Evolutionary conservation across 2,329 filamentous ascomycete species (phyloP), one percentile per base, ranked within the genome.

Genomic region (Claviceps africana): DNA sequence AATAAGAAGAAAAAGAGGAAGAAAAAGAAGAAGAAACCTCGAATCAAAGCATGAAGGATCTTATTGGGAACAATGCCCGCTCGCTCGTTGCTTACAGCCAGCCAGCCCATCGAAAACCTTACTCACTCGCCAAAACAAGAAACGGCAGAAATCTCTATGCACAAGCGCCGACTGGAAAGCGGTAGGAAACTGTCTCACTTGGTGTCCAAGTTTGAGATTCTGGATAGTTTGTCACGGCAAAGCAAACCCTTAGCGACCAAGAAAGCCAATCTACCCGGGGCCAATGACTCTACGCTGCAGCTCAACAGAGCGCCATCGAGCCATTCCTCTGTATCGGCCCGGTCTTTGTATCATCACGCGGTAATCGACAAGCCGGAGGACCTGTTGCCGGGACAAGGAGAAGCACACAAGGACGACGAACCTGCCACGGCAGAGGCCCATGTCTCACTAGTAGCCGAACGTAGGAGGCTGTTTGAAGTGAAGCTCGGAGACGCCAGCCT

Each of bases 131-230:
- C 42, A 19, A 21, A 49, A 35, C 28, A 35, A 48, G 46, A 15
- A 47, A 45, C 7, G 25, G 37, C 19, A 22, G 30, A 39, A 8
- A 22, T 42, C 15, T 21, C 39, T 13, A 21, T 31, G 22, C 46
- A 25, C 21, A 52, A 45, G 37, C 51, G 45, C 33, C 17, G 21
- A 44, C 28, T 19, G 30, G 37, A 43, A 37, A 22, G 30, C 11
- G 46, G 51, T 4, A 52, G 46, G 13, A 30, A 17, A n/a, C 53
- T 69, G 25, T 61, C 66, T 37, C 60, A 64, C 30, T 61, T 69
- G 17, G 60, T 69, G 0, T 65, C 64, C n/a, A 67, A 63, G 43
- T 69, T 67, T 39, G 66, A 69, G 55, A 54, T 56, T n/a, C 56
- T 65, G 3, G 63, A 66, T 47, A 56, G 56, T 21, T 40, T 50